phyloP scores from a whole-genome alignment of 139 green algal species.

The Chlamydomonas sp. region DNA sequence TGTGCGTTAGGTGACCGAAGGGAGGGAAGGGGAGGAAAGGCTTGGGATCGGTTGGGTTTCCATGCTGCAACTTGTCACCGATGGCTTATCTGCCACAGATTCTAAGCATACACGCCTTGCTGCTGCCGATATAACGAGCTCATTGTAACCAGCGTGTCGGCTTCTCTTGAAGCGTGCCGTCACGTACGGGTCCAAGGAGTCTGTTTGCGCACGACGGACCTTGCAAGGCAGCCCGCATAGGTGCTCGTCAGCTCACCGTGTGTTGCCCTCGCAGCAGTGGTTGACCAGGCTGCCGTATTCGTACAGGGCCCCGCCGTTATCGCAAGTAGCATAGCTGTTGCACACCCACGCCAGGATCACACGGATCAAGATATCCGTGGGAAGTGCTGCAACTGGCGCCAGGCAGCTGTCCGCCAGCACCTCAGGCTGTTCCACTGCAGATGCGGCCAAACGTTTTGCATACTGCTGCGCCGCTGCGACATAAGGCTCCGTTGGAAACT shows the following conservation, averaged over 20 bases:
- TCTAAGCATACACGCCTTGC: too few relatives aligned
- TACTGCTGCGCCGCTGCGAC: constrained; percentile 14
- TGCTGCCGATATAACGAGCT: too few relatives aligned
- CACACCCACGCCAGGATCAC: constrained; percentile 23
- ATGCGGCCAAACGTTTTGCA: background rate
- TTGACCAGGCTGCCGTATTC: constrained; percentile 21
- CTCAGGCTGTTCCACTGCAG: background rate
- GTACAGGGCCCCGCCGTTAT: constrained; percentile 20
- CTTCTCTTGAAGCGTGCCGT: too few relatives aligned
- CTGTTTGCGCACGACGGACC: too few relatives aligned
- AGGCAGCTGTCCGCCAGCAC: background rate
- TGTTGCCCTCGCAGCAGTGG: constrained; percentile 33
- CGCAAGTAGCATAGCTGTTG: constrained; percentile 5
- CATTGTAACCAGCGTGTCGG: too few relatives aligned
- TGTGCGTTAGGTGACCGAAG: too few relatives aligned
- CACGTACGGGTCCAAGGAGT: too few relatives aligned
- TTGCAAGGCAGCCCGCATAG: too few relatives aligned
- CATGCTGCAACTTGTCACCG: too few relatives aligned
- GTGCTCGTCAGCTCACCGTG: background rate
- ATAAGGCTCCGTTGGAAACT: background rate
- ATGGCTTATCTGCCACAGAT: too few relatives aligned
- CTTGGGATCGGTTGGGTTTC: too few relatives aligned
- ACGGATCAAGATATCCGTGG: background rate
- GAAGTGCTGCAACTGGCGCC: background rate
- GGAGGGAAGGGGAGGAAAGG: too few relatives aligned